Conservation (phyloP, 1,284 basidiomycete species). For the Austroboletus novae-zelandiae region DNA sequence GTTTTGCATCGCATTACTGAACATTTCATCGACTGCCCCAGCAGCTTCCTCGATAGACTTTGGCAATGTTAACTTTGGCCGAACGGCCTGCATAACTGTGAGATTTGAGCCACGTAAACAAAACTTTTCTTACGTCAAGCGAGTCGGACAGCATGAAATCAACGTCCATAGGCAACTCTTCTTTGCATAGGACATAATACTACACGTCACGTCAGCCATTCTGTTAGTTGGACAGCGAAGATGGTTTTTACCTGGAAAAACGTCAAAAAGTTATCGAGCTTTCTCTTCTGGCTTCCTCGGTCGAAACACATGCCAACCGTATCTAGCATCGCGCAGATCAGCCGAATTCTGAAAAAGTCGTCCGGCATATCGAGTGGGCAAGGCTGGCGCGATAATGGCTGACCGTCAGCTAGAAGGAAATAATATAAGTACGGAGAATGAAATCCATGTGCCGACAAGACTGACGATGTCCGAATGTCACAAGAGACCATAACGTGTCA, state of each 20-base stretch:
- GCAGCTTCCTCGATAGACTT: slow-evolving; percentile 86
- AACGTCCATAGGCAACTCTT: slow-evolving; percentile 90
- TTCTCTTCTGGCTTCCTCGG: slow-evolving; percentile 85
- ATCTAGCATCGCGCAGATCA: slow-evolving; percentile 91
- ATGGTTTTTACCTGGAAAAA: slow-evolving; percentile 81
- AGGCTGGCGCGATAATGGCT: slow-evolving; percentile 79
- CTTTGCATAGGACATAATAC: slow-evolving; percentile 90
- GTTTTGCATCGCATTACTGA: slow-evolving; percentile 62
- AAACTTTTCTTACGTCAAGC: slow-evolving; percentile 61
- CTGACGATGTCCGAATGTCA: slow-evolving; percentile 96
- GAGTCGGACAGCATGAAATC: slow-evolving; percentile 97
- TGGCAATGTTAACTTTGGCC: slow-evolving; percentile 69
- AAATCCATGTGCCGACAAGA: slow-evolving; percentile 17
- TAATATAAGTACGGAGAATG: slow-evolving; percentile 5
- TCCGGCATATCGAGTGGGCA: slow-evolving; percentile 87
- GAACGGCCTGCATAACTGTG: slow-evolving; percentile 56
- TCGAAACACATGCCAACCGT: slow-evolving; percentile 99
- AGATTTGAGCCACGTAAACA: slow-evolving; percentile 4
- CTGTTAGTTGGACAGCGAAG: not conserved
- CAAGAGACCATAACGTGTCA: slow-evolving; percentile 90
- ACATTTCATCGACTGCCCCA: slow-evolving; percentile 84
- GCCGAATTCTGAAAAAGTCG: slow-evolving; percentile 92
- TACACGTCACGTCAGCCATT: slow-evolving; percentile 32
- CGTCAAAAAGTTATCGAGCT: slow-evolving; percentile 87
- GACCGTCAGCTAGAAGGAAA: slow-evolving; percentile 68